These are phyloP conservation scores for Hypoxylon sp. DNA, from an alignment of 2,329 filamentous ascomycete species.

Conservation along the genomic window DNA sequence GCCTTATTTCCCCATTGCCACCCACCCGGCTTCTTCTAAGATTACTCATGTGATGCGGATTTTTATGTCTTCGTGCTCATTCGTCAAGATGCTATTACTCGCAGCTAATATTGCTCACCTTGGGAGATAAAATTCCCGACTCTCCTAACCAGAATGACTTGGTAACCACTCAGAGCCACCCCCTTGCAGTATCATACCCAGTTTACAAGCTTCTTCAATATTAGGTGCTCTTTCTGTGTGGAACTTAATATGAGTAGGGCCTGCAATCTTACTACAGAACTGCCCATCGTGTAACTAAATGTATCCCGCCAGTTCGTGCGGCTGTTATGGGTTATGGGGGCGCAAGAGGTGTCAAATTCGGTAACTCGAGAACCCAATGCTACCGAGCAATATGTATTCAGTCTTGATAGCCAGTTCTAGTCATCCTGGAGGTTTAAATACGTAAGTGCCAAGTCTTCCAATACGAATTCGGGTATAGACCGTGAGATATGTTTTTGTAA, in stretches of 20 bases:
- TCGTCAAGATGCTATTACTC: no score
- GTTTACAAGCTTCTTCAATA: constrained; percentile 11
- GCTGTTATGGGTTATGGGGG: constrained; percentile 21
- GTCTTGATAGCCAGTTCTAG: background rate
- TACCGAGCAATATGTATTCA: constrained; percentile 8
- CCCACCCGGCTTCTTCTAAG: no score
- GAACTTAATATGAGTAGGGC: constrained; percentile 5
- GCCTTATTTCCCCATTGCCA: no score
- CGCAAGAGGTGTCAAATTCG: background rate
- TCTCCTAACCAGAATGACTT: constrained; percentile 10
- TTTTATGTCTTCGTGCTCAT: no score
- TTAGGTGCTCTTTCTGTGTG: constrained; percentile 6
- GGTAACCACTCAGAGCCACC: constrained; percentile 3
- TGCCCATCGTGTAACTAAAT: constrained; percentile 17
- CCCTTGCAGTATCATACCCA: constrained; percentile 13
- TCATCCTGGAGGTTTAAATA: no score
- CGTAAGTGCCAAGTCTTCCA: no score
- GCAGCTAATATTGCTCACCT: no score
- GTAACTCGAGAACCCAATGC: background rate
- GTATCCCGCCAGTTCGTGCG: constrained; percentile 1
- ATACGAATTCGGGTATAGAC: no score
- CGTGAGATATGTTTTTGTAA: constrained; percentile 5
- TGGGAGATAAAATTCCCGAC: background rate
- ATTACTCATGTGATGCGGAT: no score
- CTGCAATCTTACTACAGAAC: constrained; percentile 9